phyloP scores from a whole-genome alignment of 306 rosid species.

The Psophocarpus tetragonolobus region DNA sequence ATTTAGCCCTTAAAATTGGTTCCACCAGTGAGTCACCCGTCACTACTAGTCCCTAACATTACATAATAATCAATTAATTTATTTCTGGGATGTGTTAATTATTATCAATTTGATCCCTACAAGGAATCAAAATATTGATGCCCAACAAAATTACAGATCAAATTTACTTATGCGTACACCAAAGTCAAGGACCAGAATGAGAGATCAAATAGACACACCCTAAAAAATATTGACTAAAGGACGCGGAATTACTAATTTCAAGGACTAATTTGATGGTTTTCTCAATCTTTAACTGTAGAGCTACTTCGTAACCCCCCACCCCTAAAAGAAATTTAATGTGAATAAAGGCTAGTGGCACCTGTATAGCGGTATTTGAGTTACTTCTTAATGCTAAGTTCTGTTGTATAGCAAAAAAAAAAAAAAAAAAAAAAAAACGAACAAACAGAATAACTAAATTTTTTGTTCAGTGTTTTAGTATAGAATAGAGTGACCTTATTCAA shows the following conservation, averaged over 20 bases:
- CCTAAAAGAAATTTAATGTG: not conserved
- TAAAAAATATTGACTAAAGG: not conserved
- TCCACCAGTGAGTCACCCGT: not conserved
- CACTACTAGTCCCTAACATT: not conserved
- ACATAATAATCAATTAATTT: not conserved
- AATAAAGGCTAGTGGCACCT: not conserved
- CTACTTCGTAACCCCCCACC: not conserved
- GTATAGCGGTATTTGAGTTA: too few relatives aligned
- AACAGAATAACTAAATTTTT: not conserved
- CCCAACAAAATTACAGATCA: not conserved
- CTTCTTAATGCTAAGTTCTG: not conserved
- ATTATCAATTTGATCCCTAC: not conserved
- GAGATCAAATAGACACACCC: not conserved
- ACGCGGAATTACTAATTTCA: not conserved
- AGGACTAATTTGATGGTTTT: too few relatives aligned
- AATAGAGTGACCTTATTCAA: slow-evolving; percentile 17
- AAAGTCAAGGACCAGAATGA: not conserved
- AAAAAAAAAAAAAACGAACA: too few relatives aligned
- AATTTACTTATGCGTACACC: not conserved
- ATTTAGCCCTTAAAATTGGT: not conserved
- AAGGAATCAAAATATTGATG: not conserved
- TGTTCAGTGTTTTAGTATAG: not conserved
- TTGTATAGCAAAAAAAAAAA: not conserved
- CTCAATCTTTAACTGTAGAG: not conserved
- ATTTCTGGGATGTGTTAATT: not conserved